Conservation (phyloP, 179 eudicot species). For the Nepenthes alata region DNA sequence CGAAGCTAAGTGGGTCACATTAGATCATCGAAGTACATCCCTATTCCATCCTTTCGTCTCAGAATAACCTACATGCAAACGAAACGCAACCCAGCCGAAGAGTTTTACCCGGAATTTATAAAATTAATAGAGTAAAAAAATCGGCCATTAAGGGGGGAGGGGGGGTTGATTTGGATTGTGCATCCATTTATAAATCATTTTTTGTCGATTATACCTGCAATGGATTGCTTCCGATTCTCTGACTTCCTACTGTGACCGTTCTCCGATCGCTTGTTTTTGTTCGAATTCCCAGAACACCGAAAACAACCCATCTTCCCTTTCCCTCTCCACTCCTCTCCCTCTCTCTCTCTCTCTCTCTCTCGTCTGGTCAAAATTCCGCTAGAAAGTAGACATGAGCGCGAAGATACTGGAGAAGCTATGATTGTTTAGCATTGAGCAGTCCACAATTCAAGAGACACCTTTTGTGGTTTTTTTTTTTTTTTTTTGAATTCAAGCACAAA, state of each 20-base stretch:
- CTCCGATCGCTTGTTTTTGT: conserved; percentile 18
- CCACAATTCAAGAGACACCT: too few relatives aligned
- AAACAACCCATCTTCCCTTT: conserved; percentile 24
- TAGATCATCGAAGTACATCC: neutral
- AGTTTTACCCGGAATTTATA: neutral
- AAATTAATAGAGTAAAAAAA: neutral
- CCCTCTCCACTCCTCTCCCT: neutral
- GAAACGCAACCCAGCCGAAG: neutral
- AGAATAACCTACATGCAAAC: neutral
- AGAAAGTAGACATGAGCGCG: neutral
- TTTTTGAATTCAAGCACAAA: too few relatives aligned
- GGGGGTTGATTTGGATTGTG: neutral
- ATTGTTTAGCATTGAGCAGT: too few relatives aligned
- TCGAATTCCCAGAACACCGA: conserved; percentile 18
- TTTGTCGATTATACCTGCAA: conserved; percentile 10
- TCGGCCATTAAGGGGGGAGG: neutral
- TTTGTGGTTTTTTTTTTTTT: too few relatives aligned
- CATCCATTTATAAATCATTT: neutral
- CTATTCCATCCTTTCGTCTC: neutral
- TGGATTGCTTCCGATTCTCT: conserved; percentile 14
- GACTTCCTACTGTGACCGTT: neutral
- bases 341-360: neutral
- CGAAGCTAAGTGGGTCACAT: conserved; percentile 7
- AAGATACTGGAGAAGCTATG: too few relatives aligned
- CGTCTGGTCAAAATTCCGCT: neutral